Percentiles rank a stretch among this genome's conserved stretches.
These are phyloP conservation scores for Irpex rosettiformis DNA, from an alignment of 1,284 basidiomycete species.

Conservation along the genomic window DNA sequence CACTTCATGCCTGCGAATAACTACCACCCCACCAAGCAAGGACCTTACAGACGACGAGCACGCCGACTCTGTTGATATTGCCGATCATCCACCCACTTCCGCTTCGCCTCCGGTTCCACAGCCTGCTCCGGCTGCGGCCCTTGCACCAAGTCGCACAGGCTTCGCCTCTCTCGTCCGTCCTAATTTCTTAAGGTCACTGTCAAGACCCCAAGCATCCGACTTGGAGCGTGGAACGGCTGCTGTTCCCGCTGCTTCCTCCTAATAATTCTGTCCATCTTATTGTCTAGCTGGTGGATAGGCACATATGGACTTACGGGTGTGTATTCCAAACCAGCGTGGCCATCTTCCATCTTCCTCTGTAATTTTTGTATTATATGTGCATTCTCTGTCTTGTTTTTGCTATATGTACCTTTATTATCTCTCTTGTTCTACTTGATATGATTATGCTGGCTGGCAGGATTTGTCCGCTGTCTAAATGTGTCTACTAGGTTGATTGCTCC, in stretches of 20 bases:
- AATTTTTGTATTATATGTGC: neutral
- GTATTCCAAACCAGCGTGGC: too few relatives aligned
- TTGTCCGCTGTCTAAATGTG: neutral
- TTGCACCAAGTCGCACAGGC: constrained; percentile 14
- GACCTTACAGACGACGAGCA: constrained; percentile 34
- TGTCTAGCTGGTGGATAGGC: neutral
- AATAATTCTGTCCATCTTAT: constrained; percentile 3
- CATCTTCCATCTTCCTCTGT: neutral
- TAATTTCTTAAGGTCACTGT: constrained; percentile 28
- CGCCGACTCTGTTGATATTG: constrained; percentile 33
- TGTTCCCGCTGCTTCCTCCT: constrained; percentile 10
- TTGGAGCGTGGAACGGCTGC: constrained; percentile 31
- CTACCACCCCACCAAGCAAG: constrained; percentile 62
- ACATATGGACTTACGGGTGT: neutral
- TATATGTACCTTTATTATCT: neutral
- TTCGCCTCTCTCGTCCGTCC: constrained; percentile 31
- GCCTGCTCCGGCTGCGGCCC: neutral
- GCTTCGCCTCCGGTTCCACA: constrained; percentile 16
- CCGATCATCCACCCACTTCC: constrained; percentile 26
- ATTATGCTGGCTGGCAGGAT: neutral
- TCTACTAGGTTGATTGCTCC: neutral
- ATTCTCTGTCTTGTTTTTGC: neutral
- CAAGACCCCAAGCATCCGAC: constrained; percentile 30
- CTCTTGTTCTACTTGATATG: neutral
- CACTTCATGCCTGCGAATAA: constrained; percentile 81